Conservation (phyloP, 108 stramenopile species). For the Conticribra weissflogii region DNA sequence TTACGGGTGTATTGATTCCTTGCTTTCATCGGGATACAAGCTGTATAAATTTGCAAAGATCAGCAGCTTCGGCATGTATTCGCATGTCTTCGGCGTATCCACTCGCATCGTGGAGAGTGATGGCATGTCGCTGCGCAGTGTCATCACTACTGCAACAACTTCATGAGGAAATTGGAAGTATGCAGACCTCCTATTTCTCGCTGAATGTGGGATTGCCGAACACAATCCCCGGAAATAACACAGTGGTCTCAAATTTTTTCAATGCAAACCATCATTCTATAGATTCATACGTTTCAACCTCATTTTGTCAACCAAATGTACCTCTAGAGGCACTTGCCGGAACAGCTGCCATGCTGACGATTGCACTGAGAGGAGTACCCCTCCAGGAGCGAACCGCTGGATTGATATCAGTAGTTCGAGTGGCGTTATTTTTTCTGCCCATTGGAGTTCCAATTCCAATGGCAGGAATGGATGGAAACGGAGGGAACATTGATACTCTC, state of each 20-base stretch:
- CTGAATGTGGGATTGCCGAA: too few relatives aligned
- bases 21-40: conserved; percentile 20
- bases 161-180: conserved; percentile 11
- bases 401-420: conserved; percentile 46
- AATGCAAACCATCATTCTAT: too few relatives aligned
- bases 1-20: conserved; percentile 56
- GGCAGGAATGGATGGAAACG: conserved; percentile 1
- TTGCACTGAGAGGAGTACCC: conserved; percentile 65
- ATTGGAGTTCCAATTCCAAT: conserved; percentile 14
- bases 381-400: conserved; percentile 56
- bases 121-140: conserved; percentile 49
- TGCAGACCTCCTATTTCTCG: not conserved
- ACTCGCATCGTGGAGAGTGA: conserved; percentile 55
- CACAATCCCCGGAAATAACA: too few relatives aligned
- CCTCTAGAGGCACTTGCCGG: conserved; percentile 47
- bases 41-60: conserved; percentile 14
- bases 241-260: too few relatives aligned
- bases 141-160: conserved; percentile 54
- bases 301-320: conserved; percentile 9
- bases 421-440: conserved; percentile 36
- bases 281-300: too few relatives aligned
- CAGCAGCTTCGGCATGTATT: conserved; percentile 56
- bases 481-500: conserved; percentile 22
- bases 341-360: conserved; percentile 51
- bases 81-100: conserved; percentile 69